Conservation (phyloP, 768 basidiomycete genomes). For the Phanerodontia chrysosporium region DNA sequence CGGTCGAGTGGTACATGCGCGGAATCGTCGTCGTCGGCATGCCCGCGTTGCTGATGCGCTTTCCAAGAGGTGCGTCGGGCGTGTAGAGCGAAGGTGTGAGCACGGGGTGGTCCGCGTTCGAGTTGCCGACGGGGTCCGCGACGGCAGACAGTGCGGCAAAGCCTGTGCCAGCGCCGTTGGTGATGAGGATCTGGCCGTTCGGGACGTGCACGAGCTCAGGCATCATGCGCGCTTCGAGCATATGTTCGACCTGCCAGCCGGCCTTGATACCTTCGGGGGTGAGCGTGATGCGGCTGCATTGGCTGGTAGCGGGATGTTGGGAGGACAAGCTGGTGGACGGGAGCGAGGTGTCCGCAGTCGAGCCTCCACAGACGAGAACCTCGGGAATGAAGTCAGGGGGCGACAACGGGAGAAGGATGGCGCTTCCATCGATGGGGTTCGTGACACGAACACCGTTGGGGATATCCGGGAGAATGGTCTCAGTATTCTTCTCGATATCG, state of each 20-base stretch:
- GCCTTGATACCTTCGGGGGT: slow-evolving; percentile 22
- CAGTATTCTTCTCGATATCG: slow-evolving; percentile 30
- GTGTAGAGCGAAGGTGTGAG: slow-evolving; percentile 46
- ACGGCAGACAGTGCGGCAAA: slow-evolving; percentile 26
- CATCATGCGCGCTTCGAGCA: slow-evolving; percentile 32
- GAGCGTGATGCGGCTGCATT: slow-evolving; percentile 35
- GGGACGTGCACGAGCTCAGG: slow-evolving; percentile 29
- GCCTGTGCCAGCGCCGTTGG: slow-evolving; percentile 40
- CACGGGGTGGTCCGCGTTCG: slow-evolving; percentile 28
- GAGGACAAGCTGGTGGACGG: slow-evolving; percentile 18
- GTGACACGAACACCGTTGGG: slow-evolving; percentile 35
- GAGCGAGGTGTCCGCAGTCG: slow-evolving; percentile 13
- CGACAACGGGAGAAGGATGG: slow-evolving; percentile 27
- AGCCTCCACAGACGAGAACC: slow-evolving; percentile 30
- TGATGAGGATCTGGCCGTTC: slow-evolving; percentile 34
- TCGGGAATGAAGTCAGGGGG: slow-evolving; percentile 26
- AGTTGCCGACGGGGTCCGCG: slow-evolving; percentile 19
- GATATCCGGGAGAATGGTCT: slow-evolving; percentile 30
- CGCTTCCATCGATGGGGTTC: slow-evolving; percentile 26
- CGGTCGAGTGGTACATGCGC: slow-evolving; percentile 60
- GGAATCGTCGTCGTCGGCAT: slow-evolving; percentile 41
- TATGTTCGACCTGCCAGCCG: slow-evolving; percentile 30
- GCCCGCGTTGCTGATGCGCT: slow-evolving; percentile 44
- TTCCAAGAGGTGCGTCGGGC: slow-evolving; percentile 37
- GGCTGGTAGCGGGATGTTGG: slow-evolving; percentile 26